A percentile compares a stretch with the other conserved stretches of the same genome.
Conservation (phyloP, 1,284 basidiomycete genomes). For the Ceratobasidium papillatum region DNA sequence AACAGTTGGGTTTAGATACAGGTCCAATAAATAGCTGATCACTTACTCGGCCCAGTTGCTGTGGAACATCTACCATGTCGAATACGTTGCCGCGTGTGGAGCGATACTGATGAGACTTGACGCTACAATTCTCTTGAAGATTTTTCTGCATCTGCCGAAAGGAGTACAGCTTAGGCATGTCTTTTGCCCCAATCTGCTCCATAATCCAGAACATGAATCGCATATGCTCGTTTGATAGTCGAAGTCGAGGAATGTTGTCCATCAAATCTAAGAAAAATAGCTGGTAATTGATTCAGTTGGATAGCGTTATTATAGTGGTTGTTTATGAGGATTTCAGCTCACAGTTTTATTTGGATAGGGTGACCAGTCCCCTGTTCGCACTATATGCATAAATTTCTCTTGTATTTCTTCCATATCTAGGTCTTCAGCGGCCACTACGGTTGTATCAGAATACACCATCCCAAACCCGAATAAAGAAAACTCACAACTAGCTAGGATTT, state of each 20-base stretch:
- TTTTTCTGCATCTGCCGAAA: constrained; percentile 48
- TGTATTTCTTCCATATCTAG: background rate
- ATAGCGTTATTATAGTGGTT: background rate
- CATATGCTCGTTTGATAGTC: constrained; percentile 49
- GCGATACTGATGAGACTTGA: constrained; percentile 47
- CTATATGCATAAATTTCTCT: background rate
- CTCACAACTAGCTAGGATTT: too few species aligned
- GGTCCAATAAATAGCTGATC: background rate
- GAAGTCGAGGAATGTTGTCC: constrained; percentile 45
- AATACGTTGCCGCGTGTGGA: constrained; percentile 50
- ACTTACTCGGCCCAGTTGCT: constrained; percentile 44
- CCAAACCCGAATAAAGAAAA: too few species aligned
- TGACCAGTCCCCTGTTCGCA: too few species aligned
- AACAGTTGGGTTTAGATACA: background rate
- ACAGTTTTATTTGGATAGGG: too few species aligned
- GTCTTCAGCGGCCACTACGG: too few species aligned
- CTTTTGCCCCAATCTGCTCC: constrained; percentile 46
- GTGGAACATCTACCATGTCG: constrained; percentile 45
- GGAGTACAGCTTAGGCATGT: constrained; percentile 50
- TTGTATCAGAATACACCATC: too few species aligned
- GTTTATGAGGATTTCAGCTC: too few species aligned
- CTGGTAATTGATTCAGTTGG: constrained; percentile 29
- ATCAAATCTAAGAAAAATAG: constrained; percentile 46
- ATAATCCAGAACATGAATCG: constrained; percentile 51
- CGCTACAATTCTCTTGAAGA: constrained; percentile 44